Evolutionary conservation across 106 monocot genomes (phyloP).

Genomic region (Acorus gramineus): DNA sequence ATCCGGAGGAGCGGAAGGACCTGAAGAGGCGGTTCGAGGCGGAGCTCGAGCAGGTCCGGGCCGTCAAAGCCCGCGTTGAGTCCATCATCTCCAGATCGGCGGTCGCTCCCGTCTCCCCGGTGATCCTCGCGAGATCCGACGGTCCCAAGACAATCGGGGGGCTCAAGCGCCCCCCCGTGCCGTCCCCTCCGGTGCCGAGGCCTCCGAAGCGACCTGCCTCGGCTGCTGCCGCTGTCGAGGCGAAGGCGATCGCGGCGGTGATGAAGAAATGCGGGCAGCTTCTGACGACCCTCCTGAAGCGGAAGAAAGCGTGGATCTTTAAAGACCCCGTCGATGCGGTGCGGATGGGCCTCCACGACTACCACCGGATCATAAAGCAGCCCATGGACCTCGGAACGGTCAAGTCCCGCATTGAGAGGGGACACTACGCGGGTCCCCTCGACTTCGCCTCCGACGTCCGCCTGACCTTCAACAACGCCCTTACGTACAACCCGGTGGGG

Average conservation of each 20-base stretch:
- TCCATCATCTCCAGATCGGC: constrained; percentile 23
- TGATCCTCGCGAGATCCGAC: constrained; percentile 5
- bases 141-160: constrained; percentile 6
- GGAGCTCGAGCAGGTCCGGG: constrained; percentile 54
- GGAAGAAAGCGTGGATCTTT: constrained; percentile 46
- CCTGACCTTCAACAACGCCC: constrained; percentile 83
- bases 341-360: constrained; percentile 63
- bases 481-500: constrained; percentile 62
- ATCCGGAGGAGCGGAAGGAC: constrained; percentile 26
- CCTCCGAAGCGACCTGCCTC: constrained; percentile 8
- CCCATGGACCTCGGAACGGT: constrained; percentile 98
- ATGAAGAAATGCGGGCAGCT: constrained; percentile 64
- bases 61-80: constrained; percentile 31
- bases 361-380: constrained; percentile 54
- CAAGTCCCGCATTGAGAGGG: constrained; percentile 32
- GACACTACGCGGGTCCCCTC: constrained; percentile 31
- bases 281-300: constrained; percentile 57
- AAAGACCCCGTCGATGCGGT: constrained; percentile 72
- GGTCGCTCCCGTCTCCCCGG: constrained; percentile 11
- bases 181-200: neutral
- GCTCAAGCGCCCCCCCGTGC: constrained; percentile 8
- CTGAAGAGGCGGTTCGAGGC: constrained; percentile 40
- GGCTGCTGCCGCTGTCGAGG: constrained; percentile 4
- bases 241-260: constrained; percentile 29
- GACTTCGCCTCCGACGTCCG: constrained; percentile 67